A percentile compares a stretch with the other conserved stretches of the same genome.
phyloP scores from a whole-genome alignment of 169 alveolate species.

The Cryptosporidium ryanae region DNA sequence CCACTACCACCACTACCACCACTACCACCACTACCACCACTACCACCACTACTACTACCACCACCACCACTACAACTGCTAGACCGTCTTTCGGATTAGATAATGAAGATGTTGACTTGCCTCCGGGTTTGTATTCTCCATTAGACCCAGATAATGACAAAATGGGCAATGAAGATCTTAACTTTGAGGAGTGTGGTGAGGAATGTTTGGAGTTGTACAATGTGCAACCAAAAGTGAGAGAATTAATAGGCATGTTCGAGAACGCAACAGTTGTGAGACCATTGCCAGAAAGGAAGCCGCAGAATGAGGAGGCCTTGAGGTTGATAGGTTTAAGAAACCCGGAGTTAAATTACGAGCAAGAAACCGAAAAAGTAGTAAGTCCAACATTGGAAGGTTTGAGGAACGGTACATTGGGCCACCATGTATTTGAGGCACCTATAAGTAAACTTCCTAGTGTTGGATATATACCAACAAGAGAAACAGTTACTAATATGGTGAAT shows the following conservation, averaged over 20 bases:
- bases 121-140: constrained; percentile 5
- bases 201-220: constrained; percentile 55
- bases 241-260: background rate
- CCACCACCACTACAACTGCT: constrained; percentile 34
- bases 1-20: background rate
- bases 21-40: background rate
- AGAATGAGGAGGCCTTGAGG: background rate
- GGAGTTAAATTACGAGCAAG: background rate
- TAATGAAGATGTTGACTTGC: background rate
- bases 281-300: background rate
- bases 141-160: background rate
- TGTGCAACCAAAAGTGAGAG: constrained; percentile 3
- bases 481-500: constrained; percentile 1
- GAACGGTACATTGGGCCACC: constrained; percentile 13
- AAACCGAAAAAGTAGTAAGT: constrained; percentile 2
- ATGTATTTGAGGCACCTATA: background rate
- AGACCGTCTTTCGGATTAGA: background rate
- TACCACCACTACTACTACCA: constrained; percentile 4
- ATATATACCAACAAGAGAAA: constrained; percentile 29
- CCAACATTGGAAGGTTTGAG: constrained; percentile 36
- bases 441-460: background rate
- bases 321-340: constrained; percentile 3
- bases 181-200: constrained; percentile 1
- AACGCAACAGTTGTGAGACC: background rate
- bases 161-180: background rate